phyloP scores from a whole-genome alignment of 192 early-diverging fungal genomes.

The Coemansia sp. region DNA sequence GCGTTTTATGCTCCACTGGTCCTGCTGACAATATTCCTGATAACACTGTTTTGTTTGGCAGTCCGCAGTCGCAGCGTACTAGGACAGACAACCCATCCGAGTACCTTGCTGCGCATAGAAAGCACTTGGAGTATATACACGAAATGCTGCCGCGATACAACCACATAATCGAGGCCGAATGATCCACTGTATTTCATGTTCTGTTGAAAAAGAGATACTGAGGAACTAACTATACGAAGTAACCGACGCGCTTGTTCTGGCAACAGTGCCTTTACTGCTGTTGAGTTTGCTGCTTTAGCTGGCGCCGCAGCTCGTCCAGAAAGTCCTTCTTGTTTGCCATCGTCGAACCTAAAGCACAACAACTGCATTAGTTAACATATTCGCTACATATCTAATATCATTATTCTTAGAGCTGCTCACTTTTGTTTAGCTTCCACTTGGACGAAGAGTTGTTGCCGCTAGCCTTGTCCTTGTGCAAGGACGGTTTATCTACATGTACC shows the following conservation, averaged over 20 bases:
- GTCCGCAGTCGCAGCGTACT: conserved; percentile 33
- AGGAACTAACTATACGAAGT: not conserved
- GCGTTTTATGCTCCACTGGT: conserved; percentile 32
- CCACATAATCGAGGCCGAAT: conserved; percentile 53
- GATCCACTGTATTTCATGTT: conserved; percentile 11
- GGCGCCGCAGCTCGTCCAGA: conserved; percentile 48
- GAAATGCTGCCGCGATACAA: conserved; percentile 58
- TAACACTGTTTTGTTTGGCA: conserved; percentile 50
- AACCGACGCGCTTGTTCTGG: not conserved
- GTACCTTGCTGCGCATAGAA: conserved; percentile 29
- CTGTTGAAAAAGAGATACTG: not conserved
- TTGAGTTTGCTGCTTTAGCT: conserved; percentile 13
- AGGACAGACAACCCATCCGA: conserved; percentile 29
- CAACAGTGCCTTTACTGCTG: not conserved
- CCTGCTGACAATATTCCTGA: conserved; percentile 43
- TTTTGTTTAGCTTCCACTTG: conserved; percentile 32
- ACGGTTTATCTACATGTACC: conserved; percentile 34
- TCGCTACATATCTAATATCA: not conserved
- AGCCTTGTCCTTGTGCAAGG: conserved; percentile 27
- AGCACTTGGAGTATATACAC: conserved; percentile 52
- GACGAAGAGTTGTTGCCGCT: not conserved
- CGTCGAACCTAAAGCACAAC: conserved; percentile 30
- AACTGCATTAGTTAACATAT: not conserved
- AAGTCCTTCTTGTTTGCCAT: conserved; percentile 56
- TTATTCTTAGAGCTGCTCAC: conserved; percentile 13